Evolutionary conservation across 2,329 filamentous ascomycete genomes (phyloP), one percentile per base, ranked within the genome.

Genomic region (Exophiala xenobiotica): DNA sequence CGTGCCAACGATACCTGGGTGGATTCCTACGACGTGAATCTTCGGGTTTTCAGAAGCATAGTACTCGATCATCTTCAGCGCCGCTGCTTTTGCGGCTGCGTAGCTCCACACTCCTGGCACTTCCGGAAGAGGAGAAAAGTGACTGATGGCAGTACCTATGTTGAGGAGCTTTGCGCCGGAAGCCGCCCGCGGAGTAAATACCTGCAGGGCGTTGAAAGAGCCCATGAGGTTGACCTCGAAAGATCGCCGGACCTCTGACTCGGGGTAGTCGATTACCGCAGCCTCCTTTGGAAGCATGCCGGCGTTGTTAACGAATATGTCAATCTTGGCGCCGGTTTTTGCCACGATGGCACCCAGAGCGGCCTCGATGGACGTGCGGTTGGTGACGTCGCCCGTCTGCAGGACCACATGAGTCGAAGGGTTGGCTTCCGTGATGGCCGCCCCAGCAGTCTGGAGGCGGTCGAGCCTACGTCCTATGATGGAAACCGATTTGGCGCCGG

Each of bases 21-120:
- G 74, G 12, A 76, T 59, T 24, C 71, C 68, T 5, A 70, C 61
- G 0, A 76, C 67, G 9, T 64, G 61, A 6, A 75, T 35, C 3
- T 61, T 57, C 0, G 68, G 68, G 49, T 74, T 70, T 43, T 74
- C 73, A 3, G 61, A 53, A 1, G 63, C 66, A 18, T 76, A 58
- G 39, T 65, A 68, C 41, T 77, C 70, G 40, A 75, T 68, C 14
- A 74, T 51, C 49, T 70, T 74, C 37, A 66, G 64, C 0, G 65
- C 59, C 0, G 70, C 69, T 12, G 72, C 53, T 63, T 77, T 78
- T 33, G 69, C 69, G 0, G 66, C 64, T 9, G 67, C 63, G 58
- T 77, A 77, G 2, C 58, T 51, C 49, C 33, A 38, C 6, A 38
- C 33, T 18, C 33, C 33, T 18, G 33, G 33, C 33, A 38, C 41